These are phyloP conservation scores for Bjerkandera adusta DNA, from an alignment of 1,284 basidiomycete species.

Conservation along the genomic window DNA sequence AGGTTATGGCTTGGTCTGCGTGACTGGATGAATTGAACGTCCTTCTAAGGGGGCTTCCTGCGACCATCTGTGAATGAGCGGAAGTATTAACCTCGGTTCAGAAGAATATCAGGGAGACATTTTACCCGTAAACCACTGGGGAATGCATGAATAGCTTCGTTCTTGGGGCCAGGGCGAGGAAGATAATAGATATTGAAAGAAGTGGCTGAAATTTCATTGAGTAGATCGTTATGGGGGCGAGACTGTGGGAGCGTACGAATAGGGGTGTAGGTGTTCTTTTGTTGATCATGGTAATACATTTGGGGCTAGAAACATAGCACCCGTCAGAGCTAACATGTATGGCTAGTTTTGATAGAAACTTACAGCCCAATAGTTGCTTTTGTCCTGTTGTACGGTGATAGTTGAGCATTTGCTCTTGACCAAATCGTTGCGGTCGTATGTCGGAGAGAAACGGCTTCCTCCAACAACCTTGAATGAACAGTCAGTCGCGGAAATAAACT, in stretches of 20 bases:
- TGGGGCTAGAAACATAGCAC: conserved; percentile 5
- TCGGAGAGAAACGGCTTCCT: conserved; percentile 14
- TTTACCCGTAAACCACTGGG: conserved; percentile 14
- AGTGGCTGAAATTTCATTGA: conserved; percentile 4
- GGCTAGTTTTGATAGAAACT: neutral
- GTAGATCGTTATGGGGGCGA: too few relatives aligned
- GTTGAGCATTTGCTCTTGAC: conserved; percentile 14
- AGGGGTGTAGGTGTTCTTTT: conserved; percentile 9
- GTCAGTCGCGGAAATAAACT: neutral
- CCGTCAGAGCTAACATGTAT: neutral
- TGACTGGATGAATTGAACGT: conserved; percentile 11
- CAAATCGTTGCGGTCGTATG: conserved; percentile 13
- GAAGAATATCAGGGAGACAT: too few relatives aligned
- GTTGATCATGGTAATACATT: conserved; percentile 12
- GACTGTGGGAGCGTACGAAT: conserved; percentile 7
- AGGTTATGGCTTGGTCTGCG: conserved; percentile 15
- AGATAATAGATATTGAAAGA: conserved; percentile 17
- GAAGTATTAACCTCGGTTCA: neutral
- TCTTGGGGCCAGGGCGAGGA: conserved; percentile 6
- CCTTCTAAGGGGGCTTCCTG: conserved; percentile 11
- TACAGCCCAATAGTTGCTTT: conserved; percentile 19
- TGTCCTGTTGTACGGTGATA: conserved; percentile 12
- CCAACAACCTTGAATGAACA: conserved; percentile 6
- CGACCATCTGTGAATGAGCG: conserved; percentile 12
- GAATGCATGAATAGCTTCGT: conserved; percentile 12